Evolutionary conservation across 208 protist genomes (phyloP), one percentile per base, ranked within the genome.

Genomic region (Acanthamoeba comandoni): DNA sequence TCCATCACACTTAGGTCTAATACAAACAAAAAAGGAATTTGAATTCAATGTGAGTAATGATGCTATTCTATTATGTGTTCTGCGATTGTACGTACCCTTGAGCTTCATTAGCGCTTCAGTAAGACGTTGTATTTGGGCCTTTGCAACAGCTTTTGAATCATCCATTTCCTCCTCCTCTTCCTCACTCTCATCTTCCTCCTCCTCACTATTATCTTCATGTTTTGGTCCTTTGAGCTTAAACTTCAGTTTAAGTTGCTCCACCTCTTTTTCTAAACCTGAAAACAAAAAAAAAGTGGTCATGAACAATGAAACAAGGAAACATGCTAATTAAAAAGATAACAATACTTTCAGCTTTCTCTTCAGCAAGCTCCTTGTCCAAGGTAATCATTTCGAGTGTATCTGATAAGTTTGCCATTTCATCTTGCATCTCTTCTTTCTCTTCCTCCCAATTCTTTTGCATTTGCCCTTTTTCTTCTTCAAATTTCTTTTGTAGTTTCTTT

Each of bases 361-460:
- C 82, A 9, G 82, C 82, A 2, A 89, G 60, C 43, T 89, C 82
- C 43, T 89, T 89, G 48, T 89, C 82, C 22, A 89, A 52, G 35
- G 82, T 89, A 24, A 89, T 73, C 60, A 89, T 89, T 57, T 89
- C 82, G 9, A 89, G 82, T 17, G 82, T 89, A 13, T 89, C 82
- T 39, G 48, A 75, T 4, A 89, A 52, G 22, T 69, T 89, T 15
- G 82, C 82, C 82, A 73, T 39, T 24, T 89, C 82, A 17, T 89
- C 82, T 19, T 39, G 53, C 29, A 89, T 69, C 15, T 89, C 82
- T 49, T 89, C 82, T 51, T 89, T 89, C 31, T 89, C 82, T 51
- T 89, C 82, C 2, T 69, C 82, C 82, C 57, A 73, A 48, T 39
- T 51, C 60, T 73, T 69, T 26, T 89, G 60, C 48, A 89, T 17